phyloP scores from a whole-genome alignment of 2,329 filamentous ascomycete species.

The Ceratocystis harringtonii region DNA sequence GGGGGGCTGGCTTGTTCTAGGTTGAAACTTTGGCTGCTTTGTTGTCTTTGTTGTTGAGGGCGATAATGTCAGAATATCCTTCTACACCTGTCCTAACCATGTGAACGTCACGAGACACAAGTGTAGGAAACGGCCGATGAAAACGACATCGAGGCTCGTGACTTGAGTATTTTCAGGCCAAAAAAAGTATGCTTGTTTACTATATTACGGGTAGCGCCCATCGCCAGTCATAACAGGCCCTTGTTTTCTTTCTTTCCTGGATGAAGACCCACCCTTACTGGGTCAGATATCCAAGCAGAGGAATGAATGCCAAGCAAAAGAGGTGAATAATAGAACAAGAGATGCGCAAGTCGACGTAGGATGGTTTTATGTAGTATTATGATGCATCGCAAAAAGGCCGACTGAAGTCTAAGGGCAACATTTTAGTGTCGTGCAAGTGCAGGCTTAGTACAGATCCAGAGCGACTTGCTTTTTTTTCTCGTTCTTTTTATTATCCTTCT shows the following conservation, averaged over 20 bases:
- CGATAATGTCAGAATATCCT: not conserved
- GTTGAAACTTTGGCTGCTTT: not conserved
- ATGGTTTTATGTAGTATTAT: not conserved
- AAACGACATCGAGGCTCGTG: not conserved
- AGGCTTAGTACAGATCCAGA: not conserved
- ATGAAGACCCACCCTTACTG: not conserved
- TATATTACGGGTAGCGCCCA: not conserved
- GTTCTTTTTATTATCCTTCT: not conserved
- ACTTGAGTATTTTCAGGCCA: not conserved
- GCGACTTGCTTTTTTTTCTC: not conserved
- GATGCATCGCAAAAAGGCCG: slow-evolving; percentile 1
- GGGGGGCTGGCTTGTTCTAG: not conserved
- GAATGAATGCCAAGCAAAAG: not conserved
- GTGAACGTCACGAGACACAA: not conserved
- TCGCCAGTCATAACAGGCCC: not conserved
- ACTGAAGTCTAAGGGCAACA: slow-evolving; percentile 6
- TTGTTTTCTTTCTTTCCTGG: not conserved
- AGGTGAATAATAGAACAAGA: slow-evolving; percentile 2
- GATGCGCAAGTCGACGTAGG: not conserved
- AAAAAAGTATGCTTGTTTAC: not conserved
- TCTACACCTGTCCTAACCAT: not conserved
- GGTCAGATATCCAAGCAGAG: not conserved
- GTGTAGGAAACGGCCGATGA: not conserved
- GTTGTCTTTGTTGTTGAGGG: not conserved
- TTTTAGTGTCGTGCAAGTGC: not conserved